These are phyloP conservation scores for Amanita muscaria DNA, from an alignment of 768 basidiomycete genomes.

Conservation along the genomic window DNA sequence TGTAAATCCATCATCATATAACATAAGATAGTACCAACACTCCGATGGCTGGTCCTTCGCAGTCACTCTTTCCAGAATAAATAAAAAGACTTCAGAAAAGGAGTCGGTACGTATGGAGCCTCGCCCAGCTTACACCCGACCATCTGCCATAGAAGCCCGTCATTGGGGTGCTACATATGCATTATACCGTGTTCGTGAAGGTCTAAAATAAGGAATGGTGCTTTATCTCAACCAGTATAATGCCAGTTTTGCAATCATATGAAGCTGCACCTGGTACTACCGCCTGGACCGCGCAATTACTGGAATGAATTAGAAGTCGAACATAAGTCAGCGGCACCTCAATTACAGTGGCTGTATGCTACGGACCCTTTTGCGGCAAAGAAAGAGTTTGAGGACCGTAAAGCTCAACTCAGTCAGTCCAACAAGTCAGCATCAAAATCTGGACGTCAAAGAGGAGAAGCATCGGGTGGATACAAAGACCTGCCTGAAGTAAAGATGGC, in stretches of 20 bases:
- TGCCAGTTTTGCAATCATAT: slow-evolving; percentile 66
- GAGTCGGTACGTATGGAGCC: slow-evolving; percentile 70
- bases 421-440: slow-evolving; percentile 16
- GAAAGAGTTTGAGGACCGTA: slow-evolving; percentile 57
- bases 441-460: background rate
- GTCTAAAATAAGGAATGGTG: slow-evolving; percentile 6
- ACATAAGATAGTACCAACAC: slow-evolving; percentile 33
- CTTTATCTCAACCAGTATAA: slow-evolving; percentile 20
- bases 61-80: slow-evolving; percentile 56
- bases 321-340: slow-evolving; percentile 57
- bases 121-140: slow-evolving; percentile 56
- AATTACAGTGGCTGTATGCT: slow-evolving; percentile 82
- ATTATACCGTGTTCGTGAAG: slow-evolving; percentile 67
- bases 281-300: slow-evolving; percentile 79
- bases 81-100: slow-evolving; percentile 61
- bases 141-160: slow-evolving; percentile 72
- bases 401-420: slow-evolving; percentile 45
- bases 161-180: slow-evolving; percentile 90
- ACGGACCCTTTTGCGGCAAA: slow-evolving; percentile 77
- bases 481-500: slow-evolving; percentile 83
- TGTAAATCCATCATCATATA: slow-evolving; percentile 2
- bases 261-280: slow-evolving; percentile 67
- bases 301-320: slow-evolving; percentile 71
- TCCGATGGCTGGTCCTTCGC: slow-evolving; percentile 51
- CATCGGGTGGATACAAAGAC: slow-evolving; percentile 8